These are phyloP conservation scores for Hanseniaspora gamundiae DNA, from an alignment of 1,139 yeast genomes.

Conservation along the genomic window DNA sequence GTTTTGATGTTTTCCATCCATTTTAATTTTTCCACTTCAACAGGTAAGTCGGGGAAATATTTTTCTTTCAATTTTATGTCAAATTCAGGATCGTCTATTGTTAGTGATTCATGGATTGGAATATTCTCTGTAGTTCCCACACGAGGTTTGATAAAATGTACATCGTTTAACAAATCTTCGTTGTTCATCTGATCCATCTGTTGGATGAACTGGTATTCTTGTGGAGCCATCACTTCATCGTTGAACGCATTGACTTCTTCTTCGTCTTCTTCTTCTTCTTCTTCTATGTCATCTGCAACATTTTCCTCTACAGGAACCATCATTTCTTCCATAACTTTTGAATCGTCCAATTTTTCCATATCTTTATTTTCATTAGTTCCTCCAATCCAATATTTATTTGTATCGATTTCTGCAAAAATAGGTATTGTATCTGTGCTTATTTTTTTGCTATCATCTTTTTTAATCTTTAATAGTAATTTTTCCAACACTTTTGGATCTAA, in stretches of 20 bases:
- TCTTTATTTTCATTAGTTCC: conserved; percentile 36
- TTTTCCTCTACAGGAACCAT: conserved; percentile 15
- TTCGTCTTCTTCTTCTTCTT: conserved; percentile 8
- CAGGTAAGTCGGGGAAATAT: conserved; percentile 82
- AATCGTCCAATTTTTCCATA: conserved; percentile 21
- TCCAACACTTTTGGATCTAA: conserved; percentile 62
- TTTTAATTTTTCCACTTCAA: conserved; percentile 66
- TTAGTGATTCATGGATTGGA: conserved; percentile 30
- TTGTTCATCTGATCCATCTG: conserved; percentile 35
- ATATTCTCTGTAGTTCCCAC: conserved; percentile 14
- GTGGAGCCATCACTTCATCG: conserved; percentile 36
- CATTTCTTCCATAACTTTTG: conserved; percentile 26
- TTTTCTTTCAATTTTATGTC: conserved; percentile 68
- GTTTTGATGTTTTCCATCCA: conserved; percentile 63
- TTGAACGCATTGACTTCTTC: conserved; percentile 16
- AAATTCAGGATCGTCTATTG: conserved; percentile 65
- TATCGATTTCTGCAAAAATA: conserved; percentile 44
- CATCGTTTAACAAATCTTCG: conserved; percentile 31
- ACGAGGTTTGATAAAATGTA: conserved; percentile 55
- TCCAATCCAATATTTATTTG: conserved; percentile 61
- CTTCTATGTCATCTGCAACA: conserved; percentile 9
- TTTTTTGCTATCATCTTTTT: conserved; percentile 20
- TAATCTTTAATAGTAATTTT: conserved; percentile 34
- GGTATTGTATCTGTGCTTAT: conserved; percentile 15
- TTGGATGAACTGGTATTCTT: conserved; percentile 28